A percentile compares a stretch with the other conserved stretches of the same genome.
phyloP scores from a whole-genome alignment of 2,329 filamentous ascomycete species.

The Xenoacremonium recifei region DNA sequence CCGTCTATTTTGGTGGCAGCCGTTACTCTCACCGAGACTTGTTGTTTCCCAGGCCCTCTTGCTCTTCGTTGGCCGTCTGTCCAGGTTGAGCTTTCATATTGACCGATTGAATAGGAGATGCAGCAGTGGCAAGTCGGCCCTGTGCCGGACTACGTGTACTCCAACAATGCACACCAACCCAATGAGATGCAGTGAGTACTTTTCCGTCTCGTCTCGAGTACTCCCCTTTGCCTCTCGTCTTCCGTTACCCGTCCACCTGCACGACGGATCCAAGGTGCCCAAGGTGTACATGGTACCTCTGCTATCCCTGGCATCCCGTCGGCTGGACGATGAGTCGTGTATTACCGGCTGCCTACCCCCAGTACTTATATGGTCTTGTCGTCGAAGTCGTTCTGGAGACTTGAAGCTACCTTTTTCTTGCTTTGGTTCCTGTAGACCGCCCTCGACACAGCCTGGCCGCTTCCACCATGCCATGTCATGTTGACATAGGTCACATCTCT shows the following conservation, averaged over 20 bases:
- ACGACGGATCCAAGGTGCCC: constrained; percentile 16
- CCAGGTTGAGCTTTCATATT: constrained; percentile 26
- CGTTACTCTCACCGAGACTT: no score
- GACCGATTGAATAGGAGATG: constrained; percentile 48
- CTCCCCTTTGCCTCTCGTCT: constrained; percentile 13
- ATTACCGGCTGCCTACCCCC: constrained; percentile 21
- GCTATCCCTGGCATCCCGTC: constrained; percentile 10
- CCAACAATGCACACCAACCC: constrained; percentile 51
- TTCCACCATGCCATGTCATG: constrained; percentile 23
- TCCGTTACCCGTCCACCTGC: constrained; percentile 16
- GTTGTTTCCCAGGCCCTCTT: no score
- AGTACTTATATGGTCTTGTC: constrained; percentile 19
- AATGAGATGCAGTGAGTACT: constrained; percentile 60
- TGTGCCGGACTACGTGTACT: constrained; percentile 59
- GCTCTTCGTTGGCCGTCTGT: no score
- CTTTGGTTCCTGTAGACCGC: no score
- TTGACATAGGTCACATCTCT: constrained; percentile 18
- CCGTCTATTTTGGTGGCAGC: no score
- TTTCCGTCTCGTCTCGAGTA: constrained; percentile 32
- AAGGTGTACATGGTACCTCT: constrained; percentile 16
- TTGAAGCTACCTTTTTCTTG: constrained; percentile 13
- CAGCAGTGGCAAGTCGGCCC: constrained; percentile 62
- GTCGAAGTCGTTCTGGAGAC: constrained; percentile 14
- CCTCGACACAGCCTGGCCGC: constrained; percentile 7
- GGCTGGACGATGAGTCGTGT: constrained; percentile 18